A percentile compares a stretch with the other conserved stretches of the same genome.
These are phyloP conservation scores for Nymphaea thermarum DNA, from an alignment of 164 flowering plant species.

Conservation along the genomic window DNA sequence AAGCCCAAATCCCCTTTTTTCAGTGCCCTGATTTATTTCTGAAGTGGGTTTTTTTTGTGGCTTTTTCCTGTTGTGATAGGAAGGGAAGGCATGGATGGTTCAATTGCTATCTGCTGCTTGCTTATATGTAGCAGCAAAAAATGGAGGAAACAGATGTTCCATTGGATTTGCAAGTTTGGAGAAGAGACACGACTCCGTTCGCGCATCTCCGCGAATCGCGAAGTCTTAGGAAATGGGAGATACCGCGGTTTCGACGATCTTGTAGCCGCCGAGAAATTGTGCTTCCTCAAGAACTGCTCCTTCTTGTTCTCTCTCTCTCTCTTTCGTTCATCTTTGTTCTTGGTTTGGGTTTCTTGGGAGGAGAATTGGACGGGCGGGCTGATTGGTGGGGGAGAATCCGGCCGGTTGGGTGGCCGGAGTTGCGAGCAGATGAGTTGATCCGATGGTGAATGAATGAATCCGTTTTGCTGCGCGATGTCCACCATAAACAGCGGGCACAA, in stretches of 20 bases:
- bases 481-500: neutral
- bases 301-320: neutral
- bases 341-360: neutral
- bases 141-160: too few relatives aligned
- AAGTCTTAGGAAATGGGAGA: neutral
- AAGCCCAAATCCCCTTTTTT: neutral
- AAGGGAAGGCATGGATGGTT: too few relatives aligned
- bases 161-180: too few relatives aligned
- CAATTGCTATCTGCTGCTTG: too few relatives aligned
- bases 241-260: neutral
- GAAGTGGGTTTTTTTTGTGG: too few relatives aligned
- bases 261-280: too few relatives aligned
- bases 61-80: too few relatives aligned
- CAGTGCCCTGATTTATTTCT: neutral
- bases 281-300: too few relatives aligned
- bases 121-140: too few relatives aligned
- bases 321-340: neutral
- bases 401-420: neutral
- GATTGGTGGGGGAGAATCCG: neutral
- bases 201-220: neutral
- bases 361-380: neutral
- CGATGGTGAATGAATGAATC: neutral
- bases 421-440: neutral
- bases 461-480: neutral
- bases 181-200: neutral